Conservation (phyloP, 1,284 basidiomycete genomes). For the Ceratobasidium sp. region DNA sequence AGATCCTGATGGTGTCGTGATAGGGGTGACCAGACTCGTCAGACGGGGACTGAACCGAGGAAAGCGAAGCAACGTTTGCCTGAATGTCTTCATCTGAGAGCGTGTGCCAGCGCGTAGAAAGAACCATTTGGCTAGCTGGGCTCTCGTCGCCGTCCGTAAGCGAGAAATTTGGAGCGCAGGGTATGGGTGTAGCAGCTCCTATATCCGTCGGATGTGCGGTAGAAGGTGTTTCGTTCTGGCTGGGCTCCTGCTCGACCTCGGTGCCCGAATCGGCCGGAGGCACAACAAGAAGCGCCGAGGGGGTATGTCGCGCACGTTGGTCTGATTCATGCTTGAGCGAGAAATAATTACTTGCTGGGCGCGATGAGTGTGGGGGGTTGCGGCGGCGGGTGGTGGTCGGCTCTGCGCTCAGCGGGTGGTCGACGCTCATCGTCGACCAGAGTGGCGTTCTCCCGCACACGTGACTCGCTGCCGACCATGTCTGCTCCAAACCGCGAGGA, state of each 20-base stretch:
- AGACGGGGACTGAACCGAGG: slow-evolving; percentile 52
- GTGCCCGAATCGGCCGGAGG: slow-evolving; percentile 19
- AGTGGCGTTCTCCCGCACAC: slow-evolving; percentile 8
- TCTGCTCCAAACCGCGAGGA: slow-evolving; percentile 46
- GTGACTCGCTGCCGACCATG: slow-evolving; percentile 40
- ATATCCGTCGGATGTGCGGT: slow-evolving; percentile 39
- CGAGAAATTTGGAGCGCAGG: slow-evolving; percentile 32
- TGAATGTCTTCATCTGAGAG: slow-evolving; percentile 71
- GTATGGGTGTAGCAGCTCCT: slow-evolving; percentile 18
- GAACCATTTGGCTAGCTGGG: slow-evolving; percentile 35
- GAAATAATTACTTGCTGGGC: slow-evolving; percentile 64
- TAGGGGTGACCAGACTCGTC: slow-evolving; percentile 67
- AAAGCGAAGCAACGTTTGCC: slow-evolving; percentile 62
- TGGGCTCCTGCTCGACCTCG: slow-evolving; percentile 52
- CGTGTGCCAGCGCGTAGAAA: slow-evolving; percentile 49
- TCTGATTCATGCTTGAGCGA: slow-evolving; percentile 69
- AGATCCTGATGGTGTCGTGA: slow-evolving; percentile 70
- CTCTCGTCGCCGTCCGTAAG: slow-evolving; percentile 27
- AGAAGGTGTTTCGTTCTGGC: slow-evolving; percentile 53
- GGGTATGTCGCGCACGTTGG: slow-evolving; percentile 52
- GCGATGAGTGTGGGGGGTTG: slow-evolving; percentile 6
- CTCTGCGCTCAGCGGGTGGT: slow-evolving; percentile 35
- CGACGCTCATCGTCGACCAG: slow-evolving; percentile 36
- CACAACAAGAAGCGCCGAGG: slow-evolving; percentile 4
- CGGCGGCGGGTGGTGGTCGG: slow-evolving; percentile 28